Evolutionary conservation across 208 protist genomes (phyloP), one percentile per base, ranked within the genome.

Genomic region (Crithidia fasciculata): DNA sequence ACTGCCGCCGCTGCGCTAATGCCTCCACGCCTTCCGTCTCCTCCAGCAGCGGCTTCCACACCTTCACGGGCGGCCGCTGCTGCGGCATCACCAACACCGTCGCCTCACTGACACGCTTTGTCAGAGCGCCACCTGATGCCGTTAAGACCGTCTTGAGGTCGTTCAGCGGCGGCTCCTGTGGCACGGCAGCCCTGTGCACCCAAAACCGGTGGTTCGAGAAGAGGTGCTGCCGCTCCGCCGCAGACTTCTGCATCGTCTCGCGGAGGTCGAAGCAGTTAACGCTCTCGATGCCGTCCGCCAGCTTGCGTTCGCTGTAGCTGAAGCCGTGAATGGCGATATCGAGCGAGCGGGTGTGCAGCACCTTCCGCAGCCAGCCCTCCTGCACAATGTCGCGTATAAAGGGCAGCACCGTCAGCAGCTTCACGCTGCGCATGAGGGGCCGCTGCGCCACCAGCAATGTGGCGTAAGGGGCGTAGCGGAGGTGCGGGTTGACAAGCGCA

Each of bases 381-480:
- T 85, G 47, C 63, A 92, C 87, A 2, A 95, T 45, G 13, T 76
- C 55, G 3, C 83, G 19, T 8, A 93, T 76, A 47, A 76, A 89
- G 2, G 87, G 87, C 41, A 93, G 70, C 19, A 86, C 86, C 0
- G 87, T 89, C 39, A 95, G 76, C 56, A 95, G 76, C 69, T 95
- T 95, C 19, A 95, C 78, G 44, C 90, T 95, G 39, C 90, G 83
- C 65, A 83, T 69, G n/a, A 95, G 84, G 47, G 83, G 87, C 10
- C 59, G 66, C 41, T 84, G 66, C 56, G 81, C 84, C 4, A 93
- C 86, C 12, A 95, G 75, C 13, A 87, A 15, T 4, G 47, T 65
- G 2, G 84, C 87, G 50, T 74, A 58, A 4, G 43, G 28, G 10
- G 81, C 87, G 39, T 83, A 63, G 12, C 67, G 61, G 4, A 86